Evolutionary conservation across 2,329 filamentous ascomycete species (phyloP).

Genomic region (Chaetoscypha palmicola): DNA sequence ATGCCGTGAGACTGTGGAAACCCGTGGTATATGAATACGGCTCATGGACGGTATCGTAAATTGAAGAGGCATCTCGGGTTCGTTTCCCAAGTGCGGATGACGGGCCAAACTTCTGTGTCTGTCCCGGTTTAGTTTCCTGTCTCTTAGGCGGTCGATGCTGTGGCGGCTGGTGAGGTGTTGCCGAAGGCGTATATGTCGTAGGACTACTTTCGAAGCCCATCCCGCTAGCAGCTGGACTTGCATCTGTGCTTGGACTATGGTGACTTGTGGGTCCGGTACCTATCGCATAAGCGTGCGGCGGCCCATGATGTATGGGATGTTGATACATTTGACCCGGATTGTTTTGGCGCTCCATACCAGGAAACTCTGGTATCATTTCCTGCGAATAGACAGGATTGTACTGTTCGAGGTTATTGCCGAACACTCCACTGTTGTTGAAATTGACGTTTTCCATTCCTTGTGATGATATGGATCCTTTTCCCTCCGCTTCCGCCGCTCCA

Average conservation of each 20-base stretch:
- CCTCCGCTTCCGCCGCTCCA: conserved; percentile 73
- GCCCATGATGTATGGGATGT: conserved; percentile 50
- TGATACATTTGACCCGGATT: conserved; percentile 35
- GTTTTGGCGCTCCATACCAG: conserved; percentile 39
- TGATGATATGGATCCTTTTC: conserved; percentile 52
- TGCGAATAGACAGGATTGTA: conserved; percentile 42
- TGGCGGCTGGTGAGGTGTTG: conserved; percentile 18
- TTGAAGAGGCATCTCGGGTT: conserved; percentile 67
- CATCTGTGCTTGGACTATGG: conserved; percentile 57
- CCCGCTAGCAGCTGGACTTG: conserved; percentile 50
- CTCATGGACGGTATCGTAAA: conserved; percentile 84
- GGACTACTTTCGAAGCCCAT: conserved; percentile 51
- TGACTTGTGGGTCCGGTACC: conserved; percentile 55
- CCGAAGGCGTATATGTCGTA: conserved; percentile 27
- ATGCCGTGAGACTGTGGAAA: conserved; percentile 80
- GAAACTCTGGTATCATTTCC: conserved; percentile 46
- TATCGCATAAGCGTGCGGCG: conserved; percentile 60
- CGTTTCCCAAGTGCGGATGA: conserved; percentile 40
- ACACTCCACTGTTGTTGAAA: conserved; percentile 26
- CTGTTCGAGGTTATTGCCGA: conserved; percentile 32
- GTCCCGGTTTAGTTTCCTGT: conserved; percentile 22
- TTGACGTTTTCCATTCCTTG: conserved; percentile 37
- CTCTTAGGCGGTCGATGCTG: conserved; percentile 24
- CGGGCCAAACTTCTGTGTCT: conserved; percentile 25
- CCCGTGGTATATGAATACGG: conserved; percentile 87